These are phyloP conservation scores for Verticillium zaregamsianum DNA, from an alignment of 2,329 filamentous ascomycete genomes.

Conservation along the genomic window DNA sequence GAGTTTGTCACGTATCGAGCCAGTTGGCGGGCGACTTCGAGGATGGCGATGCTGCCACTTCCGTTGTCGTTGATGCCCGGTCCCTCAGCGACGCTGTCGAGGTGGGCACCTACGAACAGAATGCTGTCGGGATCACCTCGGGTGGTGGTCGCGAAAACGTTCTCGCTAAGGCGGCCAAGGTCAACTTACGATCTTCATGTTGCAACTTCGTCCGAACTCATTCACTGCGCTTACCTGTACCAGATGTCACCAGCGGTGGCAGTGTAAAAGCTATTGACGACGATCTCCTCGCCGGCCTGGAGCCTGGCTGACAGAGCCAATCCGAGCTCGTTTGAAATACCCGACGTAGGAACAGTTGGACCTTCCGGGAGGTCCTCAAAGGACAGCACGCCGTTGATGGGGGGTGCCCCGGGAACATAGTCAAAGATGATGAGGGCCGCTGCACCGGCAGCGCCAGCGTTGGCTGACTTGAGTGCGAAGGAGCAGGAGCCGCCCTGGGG, in stretches of 20 bases:
- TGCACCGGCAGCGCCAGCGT: conserved; percentile 51
- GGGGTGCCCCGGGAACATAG: conserved; percentile 44
- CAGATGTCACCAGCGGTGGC: conserved; percentile 16
- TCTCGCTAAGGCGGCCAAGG: conserved; percentile 29
- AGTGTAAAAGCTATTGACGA: conserved; percentile 3
- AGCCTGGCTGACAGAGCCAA: conserved; percentile 18
- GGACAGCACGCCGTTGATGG: conserved; percentile 36
- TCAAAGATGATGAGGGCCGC: conserved; percentile 54
- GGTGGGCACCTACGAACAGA: conserved; percentile 56
- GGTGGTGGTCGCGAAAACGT: conserved; percentile 58
- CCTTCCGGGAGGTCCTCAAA: conserved; percentile 24
- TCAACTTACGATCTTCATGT: background rate
- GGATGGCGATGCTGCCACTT: conserved; percentile 52
- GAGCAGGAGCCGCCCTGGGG: conserved; percentile 32
- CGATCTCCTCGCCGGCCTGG: conserved; percentile 24
- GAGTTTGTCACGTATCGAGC: conserved; percentile 53
- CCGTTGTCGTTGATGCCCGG: conserved; percentile 67
- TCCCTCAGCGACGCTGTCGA: conserved; percentile 56
- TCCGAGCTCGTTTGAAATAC: conserved; percentile 40
- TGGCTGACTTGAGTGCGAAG: conserved; percentile 50
- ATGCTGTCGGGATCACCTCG: conserved; percentile 54
- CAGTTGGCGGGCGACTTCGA: conserved; percentile 56
- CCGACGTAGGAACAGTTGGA: conserved; percentile 40
- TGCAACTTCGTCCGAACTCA: background rate
- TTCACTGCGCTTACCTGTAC: background rate